Percentiles rank a stretch among this genome's conserved stretches.
phyloP scores from a whole-genome alignment of 768 basidiomycete species.

The Pisolithus sp. region DNA sequence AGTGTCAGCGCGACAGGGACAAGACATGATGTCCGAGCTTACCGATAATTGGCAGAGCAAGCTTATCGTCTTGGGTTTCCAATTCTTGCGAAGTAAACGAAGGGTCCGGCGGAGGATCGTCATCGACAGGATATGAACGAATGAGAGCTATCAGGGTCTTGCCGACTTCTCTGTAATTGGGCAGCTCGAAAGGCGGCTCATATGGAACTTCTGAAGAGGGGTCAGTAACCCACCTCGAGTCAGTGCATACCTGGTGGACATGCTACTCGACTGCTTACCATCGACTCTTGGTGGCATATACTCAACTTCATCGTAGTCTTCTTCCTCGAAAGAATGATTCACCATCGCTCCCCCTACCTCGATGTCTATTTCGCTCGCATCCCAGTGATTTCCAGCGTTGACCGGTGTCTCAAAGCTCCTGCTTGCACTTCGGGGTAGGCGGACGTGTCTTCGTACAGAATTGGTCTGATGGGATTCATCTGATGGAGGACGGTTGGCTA shows the following conservation, averaged over 20 bases:
- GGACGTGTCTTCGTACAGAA: slow-evolving; percentile 57
- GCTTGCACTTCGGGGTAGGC: slow-evolving; percentile 45
- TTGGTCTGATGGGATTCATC: slow-evolving; percentile 55
- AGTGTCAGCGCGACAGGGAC: background rate
- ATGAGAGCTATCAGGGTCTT: slow-evolving; percentile 30
- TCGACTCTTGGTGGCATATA: slow-evolving; percentile 49
- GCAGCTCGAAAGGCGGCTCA: slow-evolving; percentile 43
- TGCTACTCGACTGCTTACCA: slow-evolving; percentile 29
- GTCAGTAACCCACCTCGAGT: background rate
- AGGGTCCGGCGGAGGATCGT: slow-evolving; percentile 14
- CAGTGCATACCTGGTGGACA: background rate
- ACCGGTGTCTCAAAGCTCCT: slow-evolving; percentile 61
- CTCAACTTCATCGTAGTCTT: slow-evolving; percentile 43
- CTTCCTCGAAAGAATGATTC: slow-evolving; percentile 20
- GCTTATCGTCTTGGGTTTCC: slow-evolving; percentile 5
- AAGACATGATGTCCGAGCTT: background rate
- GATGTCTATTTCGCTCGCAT: slow-evolving; percentile 55
- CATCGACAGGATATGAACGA: slow-evolving; percentile 31
- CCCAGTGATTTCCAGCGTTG: slow-evolving; percentile 67
- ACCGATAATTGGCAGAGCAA: slow-evolving; percentile 22
- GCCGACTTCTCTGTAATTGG: slow-evolving; percentile 41
- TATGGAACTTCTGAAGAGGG: slow-evolving; percentile 32
- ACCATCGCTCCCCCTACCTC: slow-evolving; percentile 20
- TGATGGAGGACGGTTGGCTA: slow-evolving; percentile 32
- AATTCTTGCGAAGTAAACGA: slow-evolving; percentile 17